Conservation (phyloP, 2,329 filamentous ascomycete genomes). For the Sporothrix inflata region DNA sequence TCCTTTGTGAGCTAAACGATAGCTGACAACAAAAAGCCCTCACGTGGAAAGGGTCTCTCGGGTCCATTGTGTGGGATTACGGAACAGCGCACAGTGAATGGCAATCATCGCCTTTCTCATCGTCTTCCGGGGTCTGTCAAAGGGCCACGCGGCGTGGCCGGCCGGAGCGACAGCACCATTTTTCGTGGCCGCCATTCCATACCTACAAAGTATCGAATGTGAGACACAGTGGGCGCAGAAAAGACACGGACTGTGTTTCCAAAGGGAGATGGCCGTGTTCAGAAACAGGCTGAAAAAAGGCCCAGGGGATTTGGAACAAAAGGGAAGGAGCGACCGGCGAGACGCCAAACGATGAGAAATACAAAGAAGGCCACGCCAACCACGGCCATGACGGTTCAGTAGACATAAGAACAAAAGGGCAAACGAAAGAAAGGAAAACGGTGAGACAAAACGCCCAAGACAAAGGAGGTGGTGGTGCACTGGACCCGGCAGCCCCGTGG, state of each 20-base stretch:
- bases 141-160: conserved; percentile 17
- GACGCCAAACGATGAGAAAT: conserved; percentile 4
- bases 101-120: background rate
- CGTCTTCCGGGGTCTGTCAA: conserved; percentile 2
- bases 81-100: background rate
- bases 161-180: background rate
- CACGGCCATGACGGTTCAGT: background rate
- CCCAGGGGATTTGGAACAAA: background rate
- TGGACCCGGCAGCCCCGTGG: conserved; percentile 11
- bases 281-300: background rate
- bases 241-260: conserved; percentile 17
- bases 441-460: conserved; percentile 7
- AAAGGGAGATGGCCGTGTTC: background rate
- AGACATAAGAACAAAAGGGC: background rate
- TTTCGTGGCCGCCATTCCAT: too few species aligned
- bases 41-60: background rate
- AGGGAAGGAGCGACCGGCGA: background rate
- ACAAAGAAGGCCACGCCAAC: background rate
- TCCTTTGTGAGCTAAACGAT: background rate
- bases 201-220: too few species aligned
- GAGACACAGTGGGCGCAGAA: conserved; percentile 18
- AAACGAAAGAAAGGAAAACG: background rate
- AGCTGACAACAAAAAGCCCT: background rate
- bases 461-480: background rate
- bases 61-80: background rate